phyloP scores from a whole-genome alignment of 2,329 filamentous ascomycete species.

The Aspergillus candidus region DNA sequence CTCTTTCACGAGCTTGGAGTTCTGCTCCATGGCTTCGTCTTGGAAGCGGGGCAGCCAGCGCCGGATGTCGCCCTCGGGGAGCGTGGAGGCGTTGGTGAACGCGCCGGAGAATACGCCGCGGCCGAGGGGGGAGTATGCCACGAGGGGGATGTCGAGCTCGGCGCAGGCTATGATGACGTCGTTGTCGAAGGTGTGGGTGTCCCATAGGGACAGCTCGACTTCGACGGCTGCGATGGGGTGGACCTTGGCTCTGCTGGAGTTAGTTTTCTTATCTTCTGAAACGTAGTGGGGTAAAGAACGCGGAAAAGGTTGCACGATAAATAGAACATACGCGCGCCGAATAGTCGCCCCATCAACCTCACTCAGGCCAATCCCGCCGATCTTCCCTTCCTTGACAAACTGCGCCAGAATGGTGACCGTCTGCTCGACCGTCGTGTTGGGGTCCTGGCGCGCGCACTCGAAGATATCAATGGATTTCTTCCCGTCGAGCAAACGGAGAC shows the following conservation, averaged over 20 bases:
- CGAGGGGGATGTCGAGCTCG: constrained; percentile 52
- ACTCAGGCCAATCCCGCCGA: constrained; percentile 39
- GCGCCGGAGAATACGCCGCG: constrained; percentile 51
- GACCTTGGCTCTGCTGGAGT: constrained; percentile 42
- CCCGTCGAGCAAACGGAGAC: constrained; percentile 48
- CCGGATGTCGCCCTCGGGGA: constrained; percentile 45
- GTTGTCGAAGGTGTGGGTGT: constrained; percentile 52
- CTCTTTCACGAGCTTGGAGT: constrained; percentile 44
- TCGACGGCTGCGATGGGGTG: constrained; percentile 55
- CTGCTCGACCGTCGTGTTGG: constrained; percentile 45
- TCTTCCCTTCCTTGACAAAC: constrained; percentile 39
- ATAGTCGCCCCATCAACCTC: constrained; percentile 43
- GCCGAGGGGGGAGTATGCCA: constrained; percentile 56
- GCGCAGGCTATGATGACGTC: constrained; percentile 52
- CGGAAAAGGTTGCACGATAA: neutral
- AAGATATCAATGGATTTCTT: constrained; percentile 58
- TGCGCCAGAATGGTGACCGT: constrained; percentile 35
- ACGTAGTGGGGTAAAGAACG: no score
- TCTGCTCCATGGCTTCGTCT: constrained; percentile 46
- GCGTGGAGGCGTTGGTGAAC: constrained; percentile 42
- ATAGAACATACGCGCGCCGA: constrained; percentile 31
- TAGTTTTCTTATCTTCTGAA: constrained; percentile 14
- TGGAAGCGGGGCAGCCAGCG: constrained; percentile 44
- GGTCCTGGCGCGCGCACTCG: constrained; percentile 53
- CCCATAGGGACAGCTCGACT: constrained; percentile 55